Conservation (phyloP, 768 basidiomycete genomes). For the Trametes punicea region DNA sequence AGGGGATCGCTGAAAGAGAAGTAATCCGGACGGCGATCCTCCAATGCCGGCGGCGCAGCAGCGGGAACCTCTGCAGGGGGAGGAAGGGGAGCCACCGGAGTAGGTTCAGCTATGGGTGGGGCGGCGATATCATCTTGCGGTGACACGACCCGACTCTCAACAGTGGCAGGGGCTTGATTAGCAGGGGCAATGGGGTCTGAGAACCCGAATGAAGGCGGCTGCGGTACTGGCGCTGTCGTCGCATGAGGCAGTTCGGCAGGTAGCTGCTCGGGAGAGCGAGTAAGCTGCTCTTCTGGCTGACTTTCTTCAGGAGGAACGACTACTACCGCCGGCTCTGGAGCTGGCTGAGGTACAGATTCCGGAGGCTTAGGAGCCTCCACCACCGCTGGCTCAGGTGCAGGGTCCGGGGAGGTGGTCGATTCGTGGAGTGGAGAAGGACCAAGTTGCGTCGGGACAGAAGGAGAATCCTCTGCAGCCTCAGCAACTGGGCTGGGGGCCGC, state of each 20-base stretch:
- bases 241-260: neutral
- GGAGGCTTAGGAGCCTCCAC: neutral
- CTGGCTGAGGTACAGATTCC: neutral
- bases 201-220: constrained; percentile 13
- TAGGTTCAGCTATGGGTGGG: neutral
- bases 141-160: neutral
- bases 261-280: constrained; percentile 10
- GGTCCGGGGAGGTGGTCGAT: neutral
- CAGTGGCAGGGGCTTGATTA: neutral
- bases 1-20: constrained; percentile 22
- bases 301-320: neutral
- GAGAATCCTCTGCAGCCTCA: constrained; percentile 38
- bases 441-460: constrained; percentile 11
- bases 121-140: constrained; percentile 1
- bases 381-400: neutral
- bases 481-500: constrained; percentile 60
- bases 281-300: neutral
- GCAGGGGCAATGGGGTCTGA: constrained; percentile 17
- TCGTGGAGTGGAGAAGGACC: constrained; percentile 28
- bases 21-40: constrained; percentile 22
- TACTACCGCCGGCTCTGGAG: neutral
- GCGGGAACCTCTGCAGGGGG: neutral
- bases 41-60: neutral
- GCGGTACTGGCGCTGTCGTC: neutral
- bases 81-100: neutral